Evolutionary conservation across 768 basidiomycete species (phyloP).

Genomic region (Amanita polypyramis): DNA sequence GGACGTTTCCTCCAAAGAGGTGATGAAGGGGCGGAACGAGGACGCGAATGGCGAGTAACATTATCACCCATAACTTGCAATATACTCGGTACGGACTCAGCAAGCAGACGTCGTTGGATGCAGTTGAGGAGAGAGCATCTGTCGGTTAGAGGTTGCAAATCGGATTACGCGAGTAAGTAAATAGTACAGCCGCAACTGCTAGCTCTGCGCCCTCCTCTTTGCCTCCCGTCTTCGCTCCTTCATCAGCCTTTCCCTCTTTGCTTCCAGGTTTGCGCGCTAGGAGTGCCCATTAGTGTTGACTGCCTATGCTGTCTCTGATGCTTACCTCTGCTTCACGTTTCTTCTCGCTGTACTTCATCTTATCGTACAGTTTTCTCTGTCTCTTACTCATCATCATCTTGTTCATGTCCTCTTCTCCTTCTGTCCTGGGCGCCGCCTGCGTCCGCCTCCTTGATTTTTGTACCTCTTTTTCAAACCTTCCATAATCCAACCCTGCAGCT

Average conservation of each 20-base stretch:
- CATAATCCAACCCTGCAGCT: conserved; percentile 72
- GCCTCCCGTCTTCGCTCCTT: conserved; percentile 35
- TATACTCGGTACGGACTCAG: too few relatives aligned
- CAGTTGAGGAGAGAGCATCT: not conserved
- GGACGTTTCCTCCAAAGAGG: conserved; percentile 13
- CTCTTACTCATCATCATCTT: conserved; percentile 98
- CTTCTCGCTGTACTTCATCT: conserved; percentile 80
- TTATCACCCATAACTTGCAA: not conserved
- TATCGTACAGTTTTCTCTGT: conserved; percentile 87
- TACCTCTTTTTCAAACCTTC: conserved; percentile 68
- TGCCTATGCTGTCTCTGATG: conserved; percentile 4
- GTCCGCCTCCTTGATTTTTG: conserved; percentile 43
- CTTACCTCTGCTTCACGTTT: conserved; percentile 74
- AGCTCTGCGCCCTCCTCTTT: not conserved
- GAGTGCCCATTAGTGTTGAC: not conserved
- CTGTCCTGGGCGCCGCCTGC: conserved; percentile 21
- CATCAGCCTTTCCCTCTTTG: conserved; percentile 43
- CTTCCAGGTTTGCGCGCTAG: conserved; percentile 53
- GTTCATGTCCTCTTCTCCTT: conserved; percentile 75
- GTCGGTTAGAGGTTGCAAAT: not conserved
- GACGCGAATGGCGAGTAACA: conserved; percentile 3
- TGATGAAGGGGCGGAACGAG: conserved; percentile 2
- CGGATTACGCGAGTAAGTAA: not conserved
- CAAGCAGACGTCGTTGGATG: too few relatives aligned
- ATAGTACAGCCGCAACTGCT: not conserved